Percentiles rank a stretch among this genome's conserved stretches.
These are phyloP conservation scores for Diplogelasinospora grovesii DNA, from an alignment of 495 filamentous ascomycete species.

Conservation along the genomic window DNA sequence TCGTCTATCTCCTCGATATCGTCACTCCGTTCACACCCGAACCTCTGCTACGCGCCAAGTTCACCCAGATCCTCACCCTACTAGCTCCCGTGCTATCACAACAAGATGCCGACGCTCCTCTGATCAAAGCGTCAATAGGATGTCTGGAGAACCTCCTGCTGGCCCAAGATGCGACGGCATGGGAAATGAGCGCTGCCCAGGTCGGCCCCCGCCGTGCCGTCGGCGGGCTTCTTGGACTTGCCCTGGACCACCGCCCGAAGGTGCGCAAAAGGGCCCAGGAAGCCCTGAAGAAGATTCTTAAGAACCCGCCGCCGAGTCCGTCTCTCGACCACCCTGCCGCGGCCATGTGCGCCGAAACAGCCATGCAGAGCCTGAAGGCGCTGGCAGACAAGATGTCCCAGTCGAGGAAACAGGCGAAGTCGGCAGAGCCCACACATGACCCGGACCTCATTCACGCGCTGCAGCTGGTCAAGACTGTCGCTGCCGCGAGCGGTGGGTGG, in stretches of 20 bases:
- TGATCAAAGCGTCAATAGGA: slow-evolving; percentile 84
- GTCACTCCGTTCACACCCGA: slow-evolving; percentile 76
- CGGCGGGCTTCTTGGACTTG: slow-evolving; percentile 75
- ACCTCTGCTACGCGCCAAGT: slow-evolving; percentile 83
- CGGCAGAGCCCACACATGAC: slow-evolving; percentile 54
- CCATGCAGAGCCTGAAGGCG: slow-evolving; percentile 66
- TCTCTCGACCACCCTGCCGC: slow-evolving; percentile 87
- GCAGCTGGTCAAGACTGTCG: slow-evolving; percentile 84
- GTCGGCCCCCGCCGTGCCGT: slow-evolving; percentile 84
- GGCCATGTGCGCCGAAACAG: slow-evolving; percentile 90
- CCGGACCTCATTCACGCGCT: slow-evolving; percentile 83
- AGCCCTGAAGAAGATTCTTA: slow-evolving; percentile 73
- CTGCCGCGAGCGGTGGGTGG: slow-evolving; percentile 83
- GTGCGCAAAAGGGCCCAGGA: slow-evolving; percentile 93
- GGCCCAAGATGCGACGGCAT: slow-evolving; percentile 79
- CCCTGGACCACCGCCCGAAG: slow-evolving; percentile 86
- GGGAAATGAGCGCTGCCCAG: slow-evolving; percentile 76
- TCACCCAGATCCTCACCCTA: slow-evolving; percentile 81
- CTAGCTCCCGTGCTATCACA: slow-evolving; percentile 77
- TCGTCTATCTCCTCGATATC: slow-evolving; percentile 93
- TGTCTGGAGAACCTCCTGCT: slow-evolving; percentile 82
- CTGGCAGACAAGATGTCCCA: slow-evolving; percentile 54
- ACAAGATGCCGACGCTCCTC: slow-evolving; percentile 77
- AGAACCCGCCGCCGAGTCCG: slow-evolving; percentile 78
- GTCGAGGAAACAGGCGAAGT: slow-evolving; percentile 62